These are phyloP conservation scores for Trichophyton benhamiae DNA, from an alignment of 2,329 filamentous ascomycete species.

Conservation along the genomic window DNA sequence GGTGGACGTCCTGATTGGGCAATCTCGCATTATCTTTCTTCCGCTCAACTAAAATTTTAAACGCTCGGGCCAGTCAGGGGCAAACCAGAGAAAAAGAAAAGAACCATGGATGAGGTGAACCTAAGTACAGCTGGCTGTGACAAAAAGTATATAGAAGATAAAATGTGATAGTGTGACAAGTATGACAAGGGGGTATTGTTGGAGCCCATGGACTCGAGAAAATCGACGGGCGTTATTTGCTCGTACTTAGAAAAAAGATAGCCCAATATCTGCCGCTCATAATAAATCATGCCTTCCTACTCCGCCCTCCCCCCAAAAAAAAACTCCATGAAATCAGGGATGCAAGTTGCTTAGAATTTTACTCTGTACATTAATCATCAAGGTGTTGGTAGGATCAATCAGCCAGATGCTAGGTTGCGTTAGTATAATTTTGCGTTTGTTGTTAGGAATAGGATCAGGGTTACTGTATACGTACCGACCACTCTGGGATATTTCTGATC, in stretches of 20 bases:
- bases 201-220: no score
- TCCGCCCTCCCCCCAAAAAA: not conserved
- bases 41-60: not conserved
- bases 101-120: not conserved
- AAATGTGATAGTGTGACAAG: no score
- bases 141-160: no score
- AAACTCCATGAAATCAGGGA: not conserved
- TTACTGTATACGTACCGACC: slow-evolving; percentile 47
- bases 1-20: not conserved
- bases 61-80: not conserved
- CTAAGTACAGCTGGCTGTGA: not conserved
- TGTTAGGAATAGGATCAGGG: not conserved
- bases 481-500: slow-evolving; percentile 84
- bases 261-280: not conserved
- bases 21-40: slow-evolving; percentile 4
- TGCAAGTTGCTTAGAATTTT: not conserved
- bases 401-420: not conserved
- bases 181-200: no score
- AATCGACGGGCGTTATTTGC: no score
- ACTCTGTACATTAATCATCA: not conserved
- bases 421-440: not conserved
- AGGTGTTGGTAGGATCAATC: not conserved
- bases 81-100: not conserved
- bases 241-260: not conserved
- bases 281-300: not conserved